Evolutionary conservation across 306 rosid species (phyloP).

Genomic region (Malus orientalis): DNA sequence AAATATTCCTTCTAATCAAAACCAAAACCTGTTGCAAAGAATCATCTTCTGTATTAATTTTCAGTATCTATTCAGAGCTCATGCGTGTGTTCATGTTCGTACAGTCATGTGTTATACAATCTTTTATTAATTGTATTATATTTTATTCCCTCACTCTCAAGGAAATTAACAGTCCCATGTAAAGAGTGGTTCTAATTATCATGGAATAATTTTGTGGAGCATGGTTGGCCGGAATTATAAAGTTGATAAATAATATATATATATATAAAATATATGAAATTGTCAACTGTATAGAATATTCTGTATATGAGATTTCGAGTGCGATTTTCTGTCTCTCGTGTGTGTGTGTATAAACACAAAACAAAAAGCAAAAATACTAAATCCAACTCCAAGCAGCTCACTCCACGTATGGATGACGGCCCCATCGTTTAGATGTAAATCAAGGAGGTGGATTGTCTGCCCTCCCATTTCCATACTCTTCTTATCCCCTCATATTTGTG

Average conservation of each 20-base stretch:
- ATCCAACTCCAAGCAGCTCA: neutral
- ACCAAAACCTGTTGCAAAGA: slow-evolving; percentile 17
- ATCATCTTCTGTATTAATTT: slow-evolving; percentile 27
- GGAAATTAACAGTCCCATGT: slow-evolving; percentile 22
- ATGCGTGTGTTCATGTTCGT: neutral
- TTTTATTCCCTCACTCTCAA: neutral
- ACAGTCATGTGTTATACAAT: neutral
- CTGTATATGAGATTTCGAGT: neutral
- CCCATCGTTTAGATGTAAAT: neutral
- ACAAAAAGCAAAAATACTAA: too few species aligned
- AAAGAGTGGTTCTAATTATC: slow-evolving; percentile 31
- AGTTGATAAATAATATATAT: neutral
- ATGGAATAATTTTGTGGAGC: slow-evolving; percentile 43
- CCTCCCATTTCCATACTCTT: too few species aligned
- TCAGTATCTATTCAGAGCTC: slow-evolving; percentile 17
- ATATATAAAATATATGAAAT: too few species aligned
- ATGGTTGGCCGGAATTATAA: slow-evolving; percentile 7
- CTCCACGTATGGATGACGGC: neutral
- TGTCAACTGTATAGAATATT: neutral
- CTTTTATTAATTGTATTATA: neutral
- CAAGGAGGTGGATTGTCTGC: too few species aligned
- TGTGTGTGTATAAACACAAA: neutral
- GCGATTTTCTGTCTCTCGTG: too few species aligned
- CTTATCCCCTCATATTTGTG: too few species aligned
- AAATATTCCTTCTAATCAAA: slow-evolving; percentile 28